Evolutionary conservation across 495 filamentous ascomycete species (phyloP), one percentile per base, ranked within the genome.

Genomic region (Cudoniella acicularis): DNA sequence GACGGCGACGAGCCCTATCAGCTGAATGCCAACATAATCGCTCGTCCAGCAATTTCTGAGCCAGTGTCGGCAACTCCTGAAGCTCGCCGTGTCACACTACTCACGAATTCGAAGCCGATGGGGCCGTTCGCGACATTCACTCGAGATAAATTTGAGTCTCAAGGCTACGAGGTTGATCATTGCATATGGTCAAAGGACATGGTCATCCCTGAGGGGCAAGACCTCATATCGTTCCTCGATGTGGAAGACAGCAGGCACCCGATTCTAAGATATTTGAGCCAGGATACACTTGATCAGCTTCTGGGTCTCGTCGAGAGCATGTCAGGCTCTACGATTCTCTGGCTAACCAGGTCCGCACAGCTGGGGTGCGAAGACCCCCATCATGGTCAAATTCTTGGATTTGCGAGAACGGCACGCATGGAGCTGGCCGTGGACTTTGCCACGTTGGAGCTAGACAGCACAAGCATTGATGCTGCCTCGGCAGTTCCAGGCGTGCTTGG

Each of bases 311-410:
- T 62, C 20, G 10, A 13, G 4, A 40, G 40, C 8, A 2, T 52
- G 11, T 41, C 17, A n/a, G 22, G 41, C 11, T 9, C 13, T 1
- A 43, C n/a, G 13, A 30, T 65, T 13, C 23, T 82, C 0, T 82
- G 79, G 80, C 16, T 81, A 9, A 80, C 77, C 1, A 50, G 49
- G 0, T 40, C 65, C 0, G 48, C 61, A 10, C 76, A 80, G 50
- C 59, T 69, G 1, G 20, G 51, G 0, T 77, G 74, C 42, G 16
- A 48, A 0, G 70, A 80, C 36, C 79, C 80, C 0, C 25, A 67
- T 1, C 77, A 67, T 57, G 65, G 53, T 0, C 59, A 71, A 16
- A 61, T 73, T 0, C 36, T 77, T 8, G 80, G 80, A 0, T 1
- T 77, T 0, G 69, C 73, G 1, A 65, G 80, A 10, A 73, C 74